Evolutionary conservation across 2,329 filamentous ascomycete species (phyloP).

Genomic region (Basipetospora chlamydospora): DNA sequence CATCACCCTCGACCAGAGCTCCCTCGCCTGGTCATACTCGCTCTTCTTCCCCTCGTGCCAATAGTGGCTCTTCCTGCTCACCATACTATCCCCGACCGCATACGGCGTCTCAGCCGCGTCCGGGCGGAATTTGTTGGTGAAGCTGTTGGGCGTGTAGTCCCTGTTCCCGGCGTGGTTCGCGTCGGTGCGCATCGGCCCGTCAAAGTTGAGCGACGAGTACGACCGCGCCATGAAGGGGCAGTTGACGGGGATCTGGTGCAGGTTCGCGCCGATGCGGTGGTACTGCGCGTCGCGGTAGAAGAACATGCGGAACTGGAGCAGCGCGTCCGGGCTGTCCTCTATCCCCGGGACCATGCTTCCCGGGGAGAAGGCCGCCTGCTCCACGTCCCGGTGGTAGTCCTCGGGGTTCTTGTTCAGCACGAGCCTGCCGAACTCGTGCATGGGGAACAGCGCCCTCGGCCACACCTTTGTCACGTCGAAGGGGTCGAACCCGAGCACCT

Average conservation of each 20-base stretch:
- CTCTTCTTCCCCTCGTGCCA: constrained; percentile 30
- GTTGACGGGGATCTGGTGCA: constrained; percentile 50
- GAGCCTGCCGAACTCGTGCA: constrained; percentile 45
- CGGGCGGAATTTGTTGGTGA: constrained; percentile 25
- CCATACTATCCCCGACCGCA: constrained; percentile 30
- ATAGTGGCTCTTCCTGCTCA: constrained; percentile 18
- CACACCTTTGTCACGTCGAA: constrained; percentile 59
- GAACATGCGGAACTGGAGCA: constrained; percentile 46
- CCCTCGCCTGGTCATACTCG: constrained; percentile 34
- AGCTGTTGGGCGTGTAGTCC: constrained; percentile 40
- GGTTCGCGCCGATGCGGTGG: constrained; percentile 49
- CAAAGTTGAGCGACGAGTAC: constrained; percentile 57
- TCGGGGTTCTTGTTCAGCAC: constrained; percentile 49
- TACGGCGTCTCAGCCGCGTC: constrained; percentile 28
- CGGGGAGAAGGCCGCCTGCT: constrained; percentile 53
- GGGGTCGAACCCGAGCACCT: constrained; percentile 43
- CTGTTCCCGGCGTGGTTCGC: constrained; percentile 46
- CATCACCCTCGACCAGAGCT: constrained; percentile 35
- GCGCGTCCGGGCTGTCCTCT: constrained; percentile 46
- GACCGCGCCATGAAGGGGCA: constrained; percentile 29
- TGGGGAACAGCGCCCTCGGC: constrained; percentile 48
- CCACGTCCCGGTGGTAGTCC: constrained; percentile 58
- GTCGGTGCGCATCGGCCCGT: constrained; percentile 57
- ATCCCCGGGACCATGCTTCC: constrained; percentile 50
- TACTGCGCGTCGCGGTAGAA: constrained; percentile 48